These are phyloP conservation scores for Parastagonospora nodorum DNA, from an alignment of 2,329 filamentous ascomycete genomes.

Conservation along the genomic window DNA sequence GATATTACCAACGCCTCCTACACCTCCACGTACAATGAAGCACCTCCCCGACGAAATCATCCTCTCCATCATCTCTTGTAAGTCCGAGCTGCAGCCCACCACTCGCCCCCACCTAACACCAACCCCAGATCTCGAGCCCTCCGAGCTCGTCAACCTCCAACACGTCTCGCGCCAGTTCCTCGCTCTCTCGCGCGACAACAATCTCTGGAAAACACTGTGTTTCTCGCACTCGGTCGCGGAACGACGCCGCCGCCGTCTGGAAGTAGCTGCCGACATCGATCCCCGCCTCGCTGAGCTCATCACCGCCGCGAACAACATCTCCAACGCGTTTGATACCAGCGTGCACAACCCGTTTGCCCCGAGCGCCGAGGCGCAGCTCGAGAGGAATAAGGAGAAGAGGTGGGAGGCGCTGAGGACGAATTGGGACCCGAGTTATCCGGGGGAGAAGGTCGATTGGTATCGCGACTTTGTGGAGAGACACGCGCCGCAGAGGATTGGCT, in stretches of 20 bases:
- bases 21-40: constrained; percentile 21
- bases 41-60: constrained; percentile 48
- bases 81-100: constrained; percentile 14
- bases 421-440: constrained; percentile 80
- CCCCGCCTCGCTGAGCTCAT: constrained; percentile 51
- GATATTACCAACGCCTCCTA: not conserved
- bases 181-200: constrained; percentile 71
- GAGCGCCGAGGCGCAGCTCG: constrained; percentile 35
- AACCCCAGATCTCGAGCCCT: constrained; percentile 63
- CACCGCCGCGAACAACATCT: constrained; percentile 46
- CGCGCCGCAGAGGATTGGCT: constrained; percentile 73
- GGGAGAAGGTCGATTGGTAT: constrained; percentile 81
- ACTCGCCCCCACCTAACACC: constrained; percentile 16
- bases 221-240: constrained; percentile 73
- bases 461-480: constrained; percentile 85
- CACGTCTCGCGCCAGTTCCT: constrained; percentile 70
- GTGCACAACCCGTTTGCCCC: constrained; percentile 35
- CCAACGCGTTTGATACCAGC: constrained; percentile 26
- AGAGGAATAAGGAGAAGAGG: constrained; percentile 44
- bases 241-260: constrained; percentile 58
- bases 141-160: constrained; percentile 70
- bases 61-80: constrained; percentile 51
- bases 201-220: constrained; percentile 76
- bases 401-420: constrained; percentile 68
- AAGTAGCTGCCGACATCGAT: constrained; percentile 39